phyloP scores from a whole-genome alignment of 345 rosid species.

The Turnera subulata region DNA sequence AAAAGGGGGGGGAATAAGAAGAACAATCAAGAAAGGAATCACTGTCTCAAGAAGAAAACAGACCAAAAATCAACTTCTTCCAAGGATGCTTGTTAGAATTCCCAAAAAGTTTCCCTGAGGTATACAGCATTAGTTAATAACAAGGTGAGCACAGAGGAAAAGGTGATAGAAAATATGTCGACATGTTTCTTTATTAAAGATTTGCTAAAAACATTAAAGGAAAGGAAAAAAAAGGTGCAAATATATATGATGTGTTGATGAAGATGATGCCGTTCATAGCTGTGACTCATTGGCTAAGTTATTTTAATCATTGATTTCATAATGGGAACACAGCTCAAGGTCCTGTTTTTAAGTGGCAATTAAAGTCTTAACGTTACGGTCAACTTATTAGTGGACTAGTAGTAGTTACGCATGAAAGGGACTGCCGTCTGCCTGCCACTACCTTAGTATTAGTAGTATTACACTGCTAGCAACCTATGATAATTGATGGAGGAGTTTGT shows the following conservation, averaged over 20 bases:
- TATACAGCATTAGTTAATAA: neutral
- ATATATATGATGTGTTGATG: neutral
- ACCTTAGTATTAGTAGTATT: too few relatives aligned
- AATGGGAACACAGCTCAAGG: slow-evolving; percentile 57
- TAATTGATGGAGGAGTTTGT: too few relatives aligned
- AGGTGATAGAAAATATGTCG: neutral
- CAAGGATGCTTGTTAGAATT: neutral
- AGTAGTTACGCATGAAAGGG: neutral
- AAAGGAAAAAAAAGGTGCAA: neutral
- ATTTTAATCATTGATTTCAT: slow-evolving; percentile 8
- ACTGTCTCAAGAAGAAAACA: neutral
- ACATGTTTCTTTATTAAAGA: slow-evolving; percentile 9
- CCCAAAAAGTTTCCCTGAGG: neutral
- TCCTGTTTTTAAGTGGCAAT: neutral
- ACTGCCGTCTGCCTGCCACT: too few relatives aligned
- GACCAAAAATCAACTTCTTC: slow-evolving; percentile 5
- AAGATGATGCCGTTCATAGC: neutral
- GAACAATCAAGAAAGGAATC: neutral
- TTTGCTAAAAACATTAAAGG: neutral
- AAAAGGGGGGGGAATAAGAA: neutral
- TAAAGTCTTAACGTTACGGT: neutral
- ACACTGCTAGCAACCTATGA: neutral
- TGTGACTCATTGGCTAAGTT: neutral
- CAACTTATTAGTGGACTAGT: neutral
- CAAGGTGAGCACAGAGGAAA: neutral